These are phyloP conservation scores for Xylariales sp. DNA, from an alignment of 2,329 filamentous ascomycete genomes.

Conservation along the genomic window DNA sequence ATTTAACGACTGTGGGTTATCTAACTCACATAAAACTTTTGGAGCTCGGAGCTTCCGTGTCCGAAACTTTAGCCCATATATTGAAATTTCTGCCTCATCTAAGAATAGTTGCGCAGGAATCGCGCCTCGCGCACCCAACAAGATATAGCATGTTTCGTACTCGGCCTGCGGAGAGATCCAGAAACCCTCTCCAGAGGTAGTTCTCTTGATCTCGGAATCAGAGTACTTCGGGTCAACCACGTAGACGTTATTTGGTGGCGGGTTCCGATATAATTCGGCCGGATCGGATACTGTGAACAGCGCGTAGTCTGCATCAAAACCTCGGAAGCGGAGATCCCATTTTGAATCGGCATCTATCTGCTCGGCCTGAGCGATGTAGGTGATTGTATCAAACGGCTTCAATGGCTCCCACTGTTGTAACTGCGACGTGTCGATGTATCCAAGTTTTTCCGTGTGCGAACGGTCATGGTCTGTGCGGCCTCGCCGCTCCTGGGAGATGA, in stretches of 20 bases:
- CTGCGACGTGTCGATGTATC: not conserved
- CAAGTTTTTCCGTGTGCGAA: not conserved
- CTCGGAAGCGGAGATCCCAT: not conserved
- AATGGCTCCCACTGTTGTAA: not conserved
- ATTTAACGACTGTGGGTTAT: not conserved
- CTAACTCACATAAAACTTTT: constrained; percentile 9
- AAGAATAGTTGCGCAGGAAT: constrained; percentile 11
- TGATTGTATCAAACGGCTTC: constrained; percentile 18
- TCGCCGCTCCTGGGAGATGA: not conserved
- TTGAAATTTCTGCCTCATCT: constrained; percentile 13
- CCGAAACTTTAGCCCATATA: not conserved
- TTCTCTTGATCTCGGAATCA: not conserved
- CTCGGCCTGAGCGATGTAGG: constrained; percentile 10
- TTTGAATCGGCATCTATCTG: not conserved
- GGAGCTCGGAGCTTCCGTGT: constrained; percentile 14
- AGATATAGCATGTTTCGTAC: not conserved
- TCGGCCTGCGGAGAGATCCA: not conserved
- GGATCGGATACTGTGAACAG: not conserved
- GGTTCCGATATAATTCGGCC: not conserved
- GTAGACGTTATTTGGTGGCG: not conserved
- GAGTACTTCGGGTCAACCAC: not conserved
- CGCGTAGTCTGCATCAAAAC: constrained; percentile 19
- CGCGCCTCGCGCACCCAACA: constrained; percentile 5
- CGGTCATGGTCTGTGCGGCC: not conserved
- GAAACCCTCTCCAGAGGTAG: not conserved